Evolutionary conservation across 495 filamentous ascomycete species (phyloP).

Genomic region (Haplographium delicatum): DNA sequence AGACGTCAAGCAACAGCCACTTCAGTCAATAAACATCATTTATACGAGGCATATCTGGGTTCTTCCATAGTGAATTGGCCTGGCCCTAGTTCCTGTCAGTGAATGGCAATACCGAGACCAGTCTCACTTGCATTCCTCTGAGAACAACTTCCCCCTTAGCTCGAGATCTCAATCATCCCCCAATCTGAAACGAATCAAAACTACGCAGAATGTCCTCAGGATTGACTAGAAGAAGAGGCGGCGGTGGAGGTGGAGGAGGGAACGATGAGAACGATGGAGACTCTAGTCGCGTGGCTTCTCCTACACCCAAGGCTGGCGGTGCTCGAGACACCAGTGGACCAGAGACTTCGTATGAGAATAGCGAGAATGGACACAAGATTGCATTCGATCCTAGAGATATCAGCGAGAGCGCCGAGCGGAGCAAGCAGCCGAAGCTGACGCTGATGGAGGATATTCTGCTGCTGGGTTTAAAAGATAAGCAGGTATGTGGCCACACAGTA

Average conservation of each 20-base stretch:
- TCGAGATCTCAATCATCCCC: conserved; percentile 3
- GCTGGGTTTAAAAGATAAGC: conserved; percentile 95
- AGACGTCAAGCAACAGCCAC: neutral
- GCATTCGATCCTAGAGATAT: conserved; percentile 96
- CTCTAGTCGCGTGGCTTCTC: conserved; percentile 62
- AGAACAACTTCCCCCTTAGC: conserved; percentile 16
- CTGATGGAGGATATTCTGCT: conserved; percentile 97
- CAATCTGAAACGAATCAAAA: conserved; percentile 6
- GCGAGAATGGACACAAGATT: conserved; percentile 98
- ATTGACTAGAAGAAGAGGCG: conserved; percentile 71
- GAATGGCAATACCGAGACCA: conserved; percentile 8
- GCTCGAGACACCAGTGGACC: conserved; percentile 61
- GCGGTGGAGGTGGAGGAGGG: conserved; percentile 49
- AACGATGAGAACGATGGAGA: conserved; percentile 53
- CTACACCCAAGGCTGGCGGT: conserved; percentile 50
- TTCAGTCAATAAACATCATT: no score
- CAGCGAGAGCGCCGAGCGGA: conserved; percentile 92
- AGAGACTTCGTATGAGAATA: conserved; percentile 87
- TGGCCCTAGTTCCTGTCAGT: neutral
- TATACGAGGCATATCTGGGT: no score
- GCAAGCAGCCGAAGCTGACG: conserved; percentile 96
- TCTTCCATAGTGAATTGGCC: no score
- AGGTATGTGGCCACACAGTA: conserved; percentile 64
- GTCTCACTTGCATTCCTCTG: conserved; percentile 16
- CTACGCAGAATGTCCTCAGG: conserved; percentile 57